Conservation (phyloP, 441 rosid genomes). For the Metrosideros polymorpha region DNA sequence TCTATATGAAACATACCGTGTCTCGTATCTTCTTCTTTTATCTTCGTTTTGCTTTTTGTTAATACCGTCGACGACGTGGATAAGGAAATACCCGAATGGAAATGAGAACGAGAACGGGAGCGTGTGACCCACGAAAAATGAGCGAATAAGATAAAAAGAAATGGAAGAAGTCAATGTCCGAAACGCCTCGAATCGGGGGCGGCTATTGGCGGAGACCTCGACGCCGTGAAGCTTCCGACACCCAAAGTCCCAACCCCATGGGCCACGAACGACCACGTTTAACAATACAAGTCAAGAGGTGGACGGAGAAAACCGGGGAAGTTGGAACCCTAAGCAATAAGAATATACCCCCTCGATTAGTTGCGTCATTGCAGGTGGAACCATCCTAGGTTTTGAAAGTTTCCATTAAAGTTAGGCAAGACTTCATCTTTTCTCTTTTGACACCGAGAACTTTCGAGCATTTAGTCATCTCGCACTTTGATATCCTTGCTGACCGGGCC, state of each 20-base stretch:
- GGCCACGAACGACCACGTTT: rapidly evolving
- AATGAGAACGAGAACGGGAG: neutral
- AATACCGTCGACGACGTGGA: neutral
- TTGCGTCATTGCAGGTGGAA: neutral
- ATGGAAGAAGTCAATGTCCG: neutral
- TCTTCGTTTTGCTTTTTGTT: neutral
- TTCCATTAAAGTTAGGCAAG: neutral
- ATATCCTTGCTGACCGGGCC: too few species aligned
- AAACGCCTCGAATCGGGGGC: neutral
- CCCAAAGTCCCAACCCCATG: neutral
- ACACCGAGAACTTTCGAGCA: neutral
- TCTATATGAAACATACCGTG: neutral
- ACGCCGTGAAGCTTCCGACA: neutral
- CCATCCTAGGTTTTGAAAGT: neutral
- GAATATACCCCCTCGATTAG: neutral
- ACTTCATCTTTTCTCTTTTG: neutral
- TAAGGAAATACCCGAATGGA: neutral
- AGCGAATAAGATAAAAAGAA: neutral
- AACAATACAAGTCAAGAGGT: neutral
- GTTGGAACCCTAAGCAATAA: neutral
- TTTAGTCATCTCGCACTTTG: neutral
- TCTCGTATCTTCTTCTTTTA: neutral
- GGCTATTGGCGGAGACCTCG: neutral
- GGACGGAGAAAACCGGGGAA: neutral
- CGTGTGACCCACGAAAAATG: neutral